Conservation (phyloP, 2,329 filamentous ascomycete genomes). For the Arthrobotrys conoides region DNA sequence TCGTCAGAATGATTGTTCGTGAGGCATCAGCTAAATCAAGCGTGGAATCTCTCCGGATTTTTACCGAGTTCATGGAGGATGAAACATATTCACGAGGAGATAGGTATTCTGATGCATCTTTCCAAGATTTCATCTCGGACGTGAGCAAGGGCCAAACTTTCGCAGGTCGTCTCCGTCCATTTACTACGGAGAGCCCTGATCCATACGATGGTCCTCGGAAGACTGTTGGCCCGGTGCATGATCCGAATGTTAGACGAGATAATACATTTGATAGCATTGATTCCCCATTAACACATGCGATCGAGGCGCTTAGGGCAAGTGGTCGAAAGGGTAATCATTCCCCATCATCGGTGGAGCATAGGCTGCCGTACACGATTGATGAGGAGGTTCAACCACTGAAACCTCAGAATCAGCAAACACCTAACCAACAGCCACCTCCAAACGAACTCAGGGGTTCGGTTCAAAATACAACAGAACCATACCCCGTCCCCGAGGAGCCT, state of each 20-base stretch:
- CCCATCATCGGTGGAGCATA: constrained; percentile 50
- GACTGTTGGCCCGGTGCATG: constrained; percentile 16
- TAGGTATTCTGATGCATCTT: constrained; percentile 62
- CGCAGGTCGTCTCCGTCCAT: constrained; percentile 43
- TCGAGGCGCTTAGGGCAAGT: constrained; percentile 53
- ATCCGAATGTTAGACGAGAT: constrained; percentile 36
- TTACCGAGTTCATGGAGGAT: constrained; percentile 64
- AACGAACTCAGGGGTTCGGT: constrained; percentile 3
- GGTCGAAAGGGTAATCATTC: constrained; percentile 50
- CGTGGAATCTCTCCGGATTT: constrained; percentile 63
- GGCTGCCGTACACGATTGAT: constrained; percentile 54
- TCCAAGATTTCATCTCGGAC: constrained; percentile 56
- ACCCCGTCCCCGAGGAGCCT: constrained; percentile 31
- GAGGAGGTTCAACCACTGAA: constrained; percentile 45
- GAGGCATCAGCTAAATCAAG: constrained; percentile 63
- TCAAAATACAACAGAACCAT: constrained; percentile 31
- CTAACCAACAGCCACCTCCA: constrained; percentile 28
- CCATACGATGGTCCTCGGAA: constrained; percentile 49
- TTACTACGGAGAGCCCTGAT: constrained; percentile 51
- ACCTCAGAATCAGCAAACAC: constrained; percentile 25
- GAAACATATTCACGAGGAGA: constrained; percentile 63
- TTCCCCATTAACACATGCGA: constrained; percentile 51
- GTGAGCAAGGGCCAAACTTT: constrained; percentile 48
- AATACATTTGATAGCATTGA: constrained; percentile 58
- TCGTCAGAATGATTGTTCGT: constrained; percentile 63